Evolutionary conservation across 2,329 filamentous ascomycete genomes (phyloP).

Genomic region (Celoporthe dispersa): DNA sequence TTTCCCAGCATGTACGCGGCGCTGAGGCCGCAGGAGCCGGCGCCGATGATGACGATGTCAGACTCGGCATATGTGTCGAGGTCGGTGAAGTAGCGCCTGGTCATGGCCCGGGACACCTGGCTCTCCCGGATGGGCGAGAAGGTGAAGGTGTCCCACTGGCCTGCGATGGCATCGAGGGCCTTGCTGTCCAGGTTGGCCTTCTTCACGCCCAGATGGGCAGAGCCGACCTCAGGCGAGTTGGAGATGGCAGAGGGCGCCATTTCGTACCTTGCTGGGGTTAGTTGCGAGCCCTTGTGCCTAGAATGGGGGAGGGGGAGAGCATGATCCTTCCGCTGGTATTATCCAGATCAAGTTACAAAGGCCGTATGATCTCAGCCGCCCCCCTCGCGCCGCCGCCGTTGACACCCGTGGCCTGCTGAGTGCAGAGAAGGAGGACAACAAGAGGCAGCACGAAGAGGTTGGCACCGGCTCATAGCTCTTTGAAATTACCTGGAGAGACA

Average conservation of each 20-base stretch:
- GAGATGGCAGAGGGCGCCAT: conserved; percentile 81
- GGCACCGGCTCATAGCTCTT: conserved; percentile 43
- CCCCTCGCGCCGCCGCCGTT: conserved; percentile 19
- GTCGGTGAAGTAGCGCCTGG: conserved; percentile 88
- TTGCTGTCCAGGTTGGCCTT: conserved; percentile 48
- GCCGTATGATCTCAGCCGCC: conserved; percentile 46
- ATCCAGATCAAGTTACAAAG: conserved; percentile 41
- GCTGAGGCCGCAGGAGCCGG: conserved; percentile 84
- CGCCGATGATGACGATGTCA: conserved; percentile 91
- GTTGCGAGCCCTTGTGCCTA: conserved; percentile 44
- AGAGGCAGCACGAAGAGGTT: conserved; percentile 29
- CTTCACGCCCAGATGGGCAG: conserved; percentile 41
- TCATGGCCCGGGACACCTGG: conserved; percentile 93
- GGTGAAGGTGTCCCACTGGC: conserved; percentile 80
- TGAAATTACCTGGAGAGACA: conserved; percentile 40
- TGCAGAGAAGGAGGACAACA: neutral
- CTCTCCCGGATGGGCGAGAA: conserved; percentile 90
- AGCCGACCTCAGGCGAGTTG: conserved; percentile 53
- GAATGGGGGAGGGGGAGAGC: conserved; percentile 59
- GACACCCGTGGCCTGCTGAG: neutral
- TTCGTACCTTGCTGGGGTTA: conserved; percentile 44
- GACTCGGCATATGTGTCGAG: conserved; percentile 88
- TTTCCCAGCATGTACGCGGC: conserved; percentile 84
- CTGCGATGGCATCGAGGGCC: conserved; percentile 67
- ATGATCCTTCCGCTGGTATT: conserved; percentile 89